A percentile compares a stretch with the other conserved stretches of the same genome.
phyloP scores from a whole-genome alignment of 306 rosid species.

The Ormosia emarginata region DNA sequence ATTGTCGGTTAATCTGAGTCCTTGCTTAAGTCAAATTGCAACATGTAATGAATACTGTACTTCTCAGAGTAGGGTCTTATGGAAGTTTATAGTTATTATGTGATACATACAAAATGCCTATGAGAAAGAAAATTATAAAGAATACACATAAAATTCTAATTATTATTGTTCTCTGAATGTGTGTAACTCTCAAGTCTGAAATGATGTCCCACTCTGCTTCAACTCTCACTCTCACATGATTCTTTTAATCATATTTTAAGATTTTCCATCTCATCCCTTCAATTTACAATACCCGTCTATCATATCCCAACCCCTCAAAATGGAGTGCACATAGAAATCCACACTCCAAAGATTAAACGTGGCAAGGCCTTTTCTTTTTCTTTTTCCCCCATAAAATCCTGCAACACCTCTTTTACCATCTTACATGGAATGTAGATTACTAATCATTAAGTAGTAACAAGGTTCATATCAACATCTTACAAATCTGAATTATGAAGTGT shows the following conservation, averaged over 20 bases:
- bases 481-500: conserved; percentile 4
- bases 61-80: neutral
- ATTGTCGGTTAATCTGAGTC: neutral
- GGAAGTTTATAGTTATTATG: neutral
- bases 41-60: neutral
- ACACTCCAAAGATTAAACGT: neutral
- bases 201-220: neutral
- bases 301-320: neutral
- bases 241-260: neutral
- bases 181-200: neutral
- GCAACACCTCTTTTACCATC: neutral
- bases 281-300: neutral
- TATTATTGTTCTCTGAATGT: neutral
- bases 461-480: conserved; percentile 5
- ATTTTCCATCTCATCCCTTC: neutral
- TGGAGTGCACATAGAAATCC: neutral
- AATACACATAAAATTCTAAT: neutral
- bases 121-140: neutral
- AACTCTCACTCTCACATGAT: neutral
- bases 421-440: neutral
- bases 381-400: neutral
- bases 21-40: neutral
- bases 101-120: neutral
- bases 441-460: neutral
- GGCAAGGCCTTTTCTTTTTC: neutral